Percentiles rank a stretch among this genome's conserved stretches.
phyloP scores from a whole-genome alignment of 2,329 filamentous ascomycete genomes.

The Monilinia vaccinii-corymbosi region DNA sequence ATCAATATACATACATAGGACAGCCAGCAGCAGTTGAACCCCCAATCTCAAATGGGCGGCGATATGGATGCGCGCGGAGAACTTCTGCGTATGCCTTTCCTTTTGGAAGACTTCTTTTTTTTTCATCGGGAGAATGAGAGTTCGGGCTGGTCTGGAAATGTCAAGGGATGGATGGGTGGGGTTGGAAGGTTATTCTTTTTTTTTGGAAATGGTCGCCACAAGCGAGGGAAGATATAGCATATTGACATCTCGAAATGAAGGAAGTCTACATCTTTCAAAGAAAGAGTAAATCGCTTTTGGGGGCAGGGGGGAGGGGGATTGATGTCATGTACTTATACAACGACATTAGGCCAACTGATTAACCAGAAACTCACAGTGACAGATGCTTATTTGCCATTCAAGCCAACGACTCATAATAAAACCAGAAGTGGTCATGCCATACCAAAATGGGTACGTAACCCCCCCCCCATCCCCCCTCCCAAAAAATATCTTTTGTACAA shows the following conservation, averaged over 20 bases:
- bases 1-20: too few relatives aligned
- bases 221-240: background rate
- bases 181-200: background rate
- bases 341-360: background rate
- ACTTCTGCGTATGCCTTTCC: background rate
- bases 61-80: too few relatives aligned
- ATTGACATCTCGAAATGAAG: background rate
- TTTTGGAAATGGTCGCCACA: background rate
- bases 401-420: background rate
- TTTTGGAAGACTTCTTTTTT: background rate
- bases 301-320: background rate
- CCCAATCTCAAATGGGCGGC: too few relatives aligned
- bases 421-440: background rate
- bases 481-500: background rate
- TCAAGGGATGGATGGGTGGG: background rate
- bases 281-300: background rate
- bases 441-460: background rate
- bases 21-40: too few relatives aligned
- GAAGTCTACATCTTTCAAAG: background rate
- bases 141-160: background rate
- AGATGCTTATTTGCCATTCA: background rate
- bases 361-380: too few relatives aligned
- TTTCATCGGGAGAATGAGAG: background rate
- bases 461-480: too few relatives aligned
- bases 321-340: background rate